Conservation (phyloP, 1,284 basidiomycete genomes). For the Irpex lacteus region DNA sequence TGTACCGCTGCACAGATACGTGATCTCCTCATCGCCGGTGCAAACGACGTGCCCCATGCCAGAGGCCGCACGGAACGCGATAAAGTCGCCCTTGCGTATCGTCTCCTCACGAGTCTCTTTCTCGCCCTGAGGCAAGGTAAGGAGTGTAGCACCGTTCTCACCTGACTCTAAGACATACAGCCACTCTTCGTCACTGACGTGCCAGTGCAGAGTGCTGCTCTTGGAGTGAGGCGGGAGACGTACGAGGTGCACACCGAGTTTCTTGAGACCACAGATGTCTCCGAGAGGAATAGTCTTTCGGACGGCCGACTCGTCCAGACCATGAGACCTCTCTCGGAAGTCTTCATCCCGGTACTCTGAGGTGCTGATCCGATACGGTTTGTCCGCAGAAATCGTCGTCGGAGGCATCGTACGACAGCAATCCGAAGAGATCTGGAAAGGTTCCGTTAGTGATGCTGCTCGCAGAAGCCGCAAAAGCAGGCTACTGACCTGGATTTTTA, state of each 20-base stretch:
- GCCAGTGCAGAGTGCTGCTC: constrained; percentile 27
- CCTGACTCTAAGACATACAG: constrained; percentile 28
- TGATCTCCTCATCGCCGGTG: constrained; percentile 20
- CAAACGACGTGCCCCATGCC: constrained; percentile 19
- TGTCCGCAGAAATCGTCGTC: background rate
- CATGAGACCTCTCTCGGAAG: background rate
- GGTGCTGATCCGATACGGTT: background rate
- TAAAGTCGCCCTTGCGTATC: constrained; percentile 25
- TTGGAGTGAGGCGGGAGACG: constrained; percentile 21
- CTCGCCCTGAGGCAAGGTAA: constrained; percentile 17
- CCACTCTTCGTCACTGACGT: constrained; percentile 28
- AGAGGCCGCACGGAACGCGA: constrained; percentile 24
- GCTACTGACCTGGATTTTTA: background rate
- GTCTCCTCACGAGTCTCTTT: constrained; percentile 17
- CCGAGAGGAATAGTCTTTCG: constrained; percentile 22
- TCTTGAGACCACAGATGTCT: constrained; percentile 23
- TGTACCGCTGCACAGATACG: constrained; percentile 26
- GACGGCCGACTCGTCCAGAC: constrained; percentile 16
- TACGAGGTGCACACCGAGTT: constrained; percentile 25
- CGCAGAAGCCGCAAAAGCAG: background rate
- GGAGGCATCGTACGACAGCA: background rate
- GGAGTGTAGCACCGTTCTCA: constrained; percentile 16
- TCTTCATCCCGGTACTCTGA: background rate
- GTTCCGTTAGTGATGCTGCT: background rate
- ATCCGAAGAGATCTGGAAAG: background rate